Base-by-base conservation (phyloP, 441 rosid species). In the Corymbia calophylla region DNA sequence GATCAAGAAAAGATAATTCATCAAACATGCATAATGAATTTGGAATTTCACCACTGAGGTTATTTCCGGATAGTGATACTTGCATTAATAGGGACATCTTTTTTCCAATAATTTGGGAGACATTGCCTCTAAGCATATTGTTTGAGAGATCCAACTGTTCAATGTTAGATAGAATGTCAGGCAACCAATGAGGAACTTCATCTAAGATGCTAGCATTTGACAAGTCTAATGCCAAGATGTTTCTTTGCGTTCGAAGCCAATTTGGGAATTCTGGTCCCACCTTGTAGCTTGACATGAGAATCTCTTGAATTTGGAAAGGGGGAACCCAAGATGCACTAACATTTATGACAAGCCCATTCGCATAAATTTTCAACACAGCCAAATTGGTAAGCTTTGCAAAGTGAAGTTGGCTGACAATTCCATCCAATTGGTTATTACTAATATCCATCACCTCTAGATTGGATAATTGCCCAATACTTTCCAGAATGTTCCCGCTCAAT, bases 101-200 rank as follows among this genome's bases (percentile, higher is more conserved):
- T 12, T 13, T 73, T 8, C 84, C 84, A 23, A 73, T 23, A 39
- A 73, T 0, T 12, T 2, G 17, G 18, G 84, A 73, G 13, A 73
- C 14, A 17, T 73, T 0, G 0, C 84, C 51, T 23, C 3, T 21
- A 0, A 73, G 51, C 10, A 11, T 0, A 12, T 73, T 73, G 17
- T 2, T 0, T 2, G 51, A 6, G 51, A 73, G 84, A 73, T 39
- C 51, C 17, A 73, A 73, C 5, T 0, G 0, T 39, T 2, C 17
- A 73, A 73, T 21, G 29, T 4, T 73, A 73, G 82, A 73, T 21
- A 73, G 82, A 73, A 21, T n/a, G 12, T 73, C 13, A 73, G 29
- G 7, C 23, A 73, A 14, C 84, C 84, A 73, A 21, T 12, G n/a
- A 47, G 84, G 84, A 73, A 39, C 84, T 21, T 73, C 84, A 39